Percentiles rank a stretch among this genome's conserved stretches.
Evolutionary conservation across 83 land plant species (phyloP).

Genomic region (Larix sibirica): DNA sequence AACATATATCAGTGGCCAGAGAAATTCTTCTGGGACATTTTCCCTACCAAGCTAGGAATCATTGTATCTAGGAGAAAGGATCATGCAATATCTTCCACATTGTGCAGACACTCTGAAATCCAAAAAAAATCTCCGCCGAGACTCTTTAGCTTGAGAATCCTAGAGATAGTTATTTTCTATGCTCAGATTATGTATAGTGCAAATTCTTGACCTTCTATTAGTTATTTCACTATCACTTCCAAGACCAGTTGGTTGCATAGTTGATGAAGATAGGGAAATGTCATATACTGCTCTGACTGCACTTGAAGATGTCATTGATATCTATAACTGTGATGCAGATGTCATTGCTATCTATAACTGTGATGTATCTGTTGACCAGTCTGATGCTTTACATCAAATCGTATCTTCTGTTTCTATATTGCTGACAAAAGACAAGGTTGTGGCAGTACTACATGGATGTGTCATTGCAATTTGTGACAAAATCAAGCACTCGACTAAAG

Average conservation of each 20-base stretch:
- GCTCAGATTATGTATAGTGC: constrained; percentile 10
- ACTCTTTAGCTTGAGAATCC: background rate
- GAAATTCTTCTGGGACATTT: constrained; percentile 53
- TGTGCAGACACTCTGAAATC: constrained; percentile 86
- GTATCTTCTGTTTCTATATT: constrained; percentile 72
- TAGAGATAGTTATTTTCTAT: background rate
- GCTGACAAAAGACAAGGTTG: constrained; percentile 86
- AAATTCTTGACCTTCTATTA: constrained; percentile 92
- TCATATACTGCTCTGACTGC: constrained; percentile 79
- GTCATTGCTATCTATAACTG: constrained; percentile 88
- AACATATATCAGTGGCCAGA: constrained; percentile 28
- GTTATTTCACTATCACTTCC: constrained; percentile 85
- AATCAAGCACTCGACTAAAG: constrained; percentile 83
- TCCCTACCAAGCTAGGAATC: constrained; percentile 90
- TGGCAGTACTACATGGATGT: constrained; percentile 67
- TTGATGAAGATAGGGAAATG: constrained; percentile 59
- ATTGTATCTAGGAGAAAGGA: constrained; percentile 82
- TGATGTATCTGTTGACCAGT: constrained; percentile 82
- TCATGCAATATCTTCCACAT: constrained; percentile 87
- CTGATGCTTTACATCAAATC: constrained; percentile 75
- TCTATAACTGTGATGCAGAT: constrained; percentile 87
- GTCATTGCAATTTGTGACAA: constrained; percentile 85
- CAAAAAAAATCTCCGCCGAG: constrained; percentile 76
- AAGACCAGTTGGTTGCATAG: constrained; percentile 53
- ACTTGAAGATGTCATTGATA: constrained; percentile 93